Percentiles rank a stretch among this genome's conserved stretches.
phyloP scores from a whole-genome alignment of 2,329 filamentous ascomycete genomes.

The Drechslerella dactyloides region DNA sequence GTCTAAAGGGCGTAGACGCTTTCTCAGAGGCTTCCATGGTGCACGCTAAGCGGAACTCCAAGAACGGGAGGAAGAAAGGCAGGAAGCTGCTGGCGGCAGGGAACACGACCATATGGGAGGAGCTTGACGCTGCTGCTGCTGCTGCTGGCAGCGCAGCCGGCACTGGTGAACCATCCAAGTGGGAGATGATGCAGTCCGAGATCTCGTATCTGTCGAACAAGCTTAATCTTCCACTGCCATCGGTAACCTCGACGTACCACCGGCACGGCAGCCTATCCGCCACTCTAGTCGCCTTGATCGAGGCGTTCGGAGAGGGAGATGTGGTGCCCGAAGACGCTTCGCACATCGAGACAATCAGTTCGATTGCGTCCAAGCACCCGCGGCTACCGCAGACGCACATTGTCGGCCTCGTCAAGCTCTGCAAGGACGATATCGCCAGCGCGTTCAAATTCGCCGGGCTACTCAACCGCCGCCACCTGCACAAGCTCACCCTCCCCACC shows the following conservation, averaged over 20 bases:
- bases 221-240: conserved; percentile 46
- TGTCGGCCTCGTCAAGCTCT: conserved; percentile 51
- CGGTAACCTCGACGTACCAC: conserved; percentile 52
- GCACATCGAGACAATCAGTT: conserved; percentile 48
- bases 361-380: conserved; percentile 29
- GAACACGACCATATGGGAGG: conserved; percentile 21
- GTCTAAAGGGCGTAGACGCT: conserved; percentile 51
- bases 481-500: conserved; percentile 26
- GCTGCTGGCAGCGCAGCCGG: neutral
- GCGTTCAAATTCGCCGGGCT: conserved; percentile 53
- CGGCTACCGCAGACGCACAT: conserved; percentile 44
- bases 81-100: conserved; percentile 26
- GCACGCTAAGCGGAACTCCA: conserved; percentile 12
- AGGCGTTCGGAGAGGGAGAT: conserved; percentile 29
- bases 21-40: conserved; percentile 51
- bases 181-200: conserved; percentile 53
- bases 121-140: conserved; percentile 24
- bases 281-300: conserved; percentile 51
- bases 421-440: conserved; percentile 52
- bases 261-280: conserved; percentile 46
- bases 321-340: conserved; percentile 49
- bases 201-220: conserved; percentile 51
- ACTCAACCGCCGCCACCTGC: conserved; percentile 45
- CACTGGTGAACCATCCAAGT: conserved; percentile 31
- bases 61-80: conserved; percentile 43